phyloP scores from a whole-genome alignment of 805 yeast species.

The Wickerhamomyces sydowiorum region DNA sequence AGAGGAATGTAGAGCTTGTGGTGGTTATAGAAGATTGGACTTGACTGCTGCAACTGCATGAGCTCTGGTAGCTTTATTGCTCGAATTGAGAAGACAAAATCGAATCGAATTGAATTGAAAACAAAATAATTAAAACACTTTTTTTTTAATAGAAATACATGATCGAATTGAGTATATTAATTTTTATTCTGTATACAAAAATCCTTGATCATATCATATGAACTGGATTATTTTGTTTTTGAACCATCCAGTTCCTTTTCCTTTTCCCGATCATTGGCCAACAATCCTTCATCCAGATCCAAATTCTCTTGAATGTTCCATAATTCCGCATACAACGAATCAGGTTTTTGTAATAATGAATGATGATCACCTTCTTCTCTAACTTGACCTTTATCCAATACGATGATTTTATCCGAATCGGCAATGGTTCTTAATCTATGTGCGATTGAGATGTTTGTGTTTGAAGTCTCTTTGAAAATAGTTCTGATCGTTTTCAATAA shows the following conservation, averaged over 20 bases:
- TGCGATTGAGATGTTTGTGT: slow-evolving; percentile 88
- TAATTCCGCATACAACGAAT: slow-evolving; percentile 68
- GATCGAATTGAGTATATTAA: neutral
- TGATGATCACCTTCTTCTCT: slow-evolving; percentile 85
- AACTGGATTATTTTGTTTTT: neutral
- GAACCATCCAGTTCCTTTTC: neutral
- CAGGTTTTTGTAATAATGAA: slow-evolving; percentile 44
- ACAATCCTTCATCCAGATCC: slow-evolving; percentile 39
- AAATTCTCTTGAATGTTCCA: slow-evolving; percentile 92
- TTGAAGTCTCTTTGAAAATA: slow-evolving; percentile 50
- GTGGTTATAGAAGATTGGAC: slow-evolving; percentile 41
- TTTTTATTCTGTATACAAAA: neutral
- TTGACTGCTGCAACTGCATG: neutral
- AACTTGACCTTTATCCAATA: slow-evolving; percentile 70
- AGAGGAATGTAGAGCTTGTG: slow-evolving; percentile 38
- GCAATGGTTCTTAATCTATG: slow-evolving; percentile 92
- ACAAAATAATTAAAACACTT: too few species aligned
- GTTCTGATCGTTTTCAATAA: slow-evolving; percentile 66
- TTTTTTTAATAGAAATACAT: too few species aligned
- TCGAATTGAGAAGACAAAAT: too few species aligned
- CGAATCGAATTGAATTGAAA: too few species aligned
- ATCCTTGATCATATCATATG: neutral
- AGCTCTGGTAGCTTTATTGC: neutral
- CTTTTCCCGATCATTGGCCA: slow-evolving; percentile 20
- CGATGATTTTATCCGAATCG: slow-evolving; percentile 90